Conservation (phyloP, 1,284 basidiomycete genomes). For the Gomphus bonarii region DNA sequence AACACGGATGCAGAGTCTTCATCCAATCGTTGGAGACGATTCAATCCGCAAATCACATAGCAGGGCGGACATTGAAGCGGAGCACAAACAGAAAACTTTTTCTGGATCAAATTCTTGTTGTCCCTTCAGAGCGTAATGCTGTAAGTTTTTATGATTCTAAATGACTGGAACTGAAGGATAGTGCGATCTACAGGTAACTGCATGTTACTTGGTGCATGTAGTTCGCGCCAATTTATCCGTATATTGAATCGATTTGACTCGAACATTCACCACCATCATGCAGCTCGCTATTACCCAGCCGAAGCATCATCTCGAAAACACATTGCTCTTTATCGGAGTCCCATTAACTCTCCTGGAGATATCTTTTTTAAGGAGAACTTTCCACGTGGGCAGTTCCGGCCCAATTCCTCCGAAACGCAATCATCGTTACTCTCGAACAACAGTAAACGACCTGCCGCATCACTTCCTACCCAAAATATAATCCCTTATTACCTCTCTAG, state of each 20-base stretch:
- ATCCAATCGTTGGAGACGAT: not conserved
- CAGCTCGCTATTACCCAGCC: not conserved
- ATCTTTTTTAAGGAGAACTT: not conserved
- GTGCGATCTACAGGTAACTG: slow-evolving; percentile 1
- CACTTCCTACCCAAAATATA: not conserved
- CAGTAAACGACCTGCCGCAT: not conserved
- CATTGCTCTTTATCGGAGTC: not conserved
- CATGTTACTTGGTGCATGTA: slow-evolving; percentile 9
- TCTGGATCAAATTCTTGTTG: not conserved
- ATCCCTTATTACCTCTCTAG: not conserved
- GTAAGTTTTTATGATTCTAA: not conserved
- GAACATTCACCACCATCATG: not conserved
- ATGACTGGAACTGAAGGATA: not conserved
- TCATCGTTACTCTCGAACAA: not conserved
- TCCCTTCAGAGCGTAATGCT: not conserved
- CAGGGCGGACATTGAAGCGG: not conserved
- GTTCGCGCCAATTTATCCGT: slow-evolving; percentile 1
- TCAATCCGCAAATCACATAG: not conserved
- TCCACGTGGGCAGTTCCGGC: not conserved
- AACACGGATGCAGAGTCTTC: not conserved
- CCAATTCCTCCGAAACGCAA: not conserved
- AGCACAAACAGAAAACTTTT: not conserved
- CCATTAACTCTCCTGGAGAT: not conserved
- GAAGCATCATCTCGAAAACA: not conserved
- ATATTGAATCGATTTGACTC: not conserved